These are phyloP conservation scores for Coniochaeta hoffmannii DNA, from an alignment of 2,329 filamentous ascomycete genomes.

Conservation along the genomic window DNA sequence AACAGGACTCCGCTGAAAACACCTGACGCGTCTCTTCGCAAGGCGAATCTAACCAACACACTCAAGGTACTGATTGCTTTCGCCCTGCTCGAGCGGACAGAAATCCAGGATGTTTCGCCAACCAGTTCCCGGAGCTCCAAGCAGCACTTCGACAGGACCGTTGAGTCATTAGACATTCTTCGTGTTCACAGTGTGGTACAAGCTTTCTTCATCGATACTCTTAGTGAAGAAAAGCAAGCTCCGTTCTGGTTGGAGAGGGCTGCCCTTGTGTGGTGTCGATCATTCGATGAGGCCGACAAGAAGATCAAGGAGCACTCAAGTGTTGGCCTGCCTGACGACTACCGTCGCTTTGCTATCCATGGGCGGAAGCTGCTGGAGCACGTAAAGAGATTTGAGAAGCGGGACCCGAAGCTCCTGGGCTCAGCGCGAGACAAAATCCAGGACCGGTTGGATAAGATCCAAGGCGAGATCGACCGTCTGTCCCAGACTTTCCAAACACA, in stretches of 20 bases:
- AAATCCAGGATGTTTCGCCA: slow-evolving; percentile 32
- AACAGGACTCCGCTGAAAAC: slow-evolving; percentile 38
- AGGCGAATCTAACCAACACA: slow-evolving; percentile 35
- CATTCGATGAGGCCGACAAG: slow-evolving; percentile 37
- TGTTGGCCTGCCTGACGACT: slow-evolving; percentile 43
- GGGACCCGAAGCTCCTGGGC: slow-evolving; percentile 18
- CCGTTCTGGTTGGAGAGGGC: slow-evolving; percentile 42
- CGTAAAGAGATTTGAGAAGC: slow-evolving; percentile 29
- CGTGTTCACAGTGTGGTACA: slow-evolving; percentile 45
- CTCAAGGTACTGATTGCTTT: slow-evolving; percentile 43
- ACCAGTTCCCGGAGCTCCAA: slow-evolving; percentile 32
- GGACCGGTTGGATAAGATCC: slow-evolving; percentile 27
- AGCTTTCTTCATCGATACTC: slow-evolving; percentile 40
- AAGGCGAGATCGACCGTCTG: slow-evolving; percentile 33
- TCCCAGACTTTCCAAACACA: slow-evolving; percentile 30
- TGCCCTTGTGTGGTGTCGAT: slow-evolving; percentile 38
- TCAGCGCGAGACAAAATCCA: slow-evolving; percentile 26
- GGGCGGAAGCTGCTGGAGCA: slow-evolving; percentile 38
- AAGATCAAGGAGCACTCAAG: slow-evolving; percentile 32
- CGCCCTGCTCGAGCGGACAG: slow-evolving; percentile 43
- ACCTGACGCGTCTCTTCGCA: slow-evolving; percentile 26
- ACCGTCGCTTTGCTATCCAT: slow-evolving; percentile 43
- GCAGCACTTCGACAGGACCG: slow-evolving; percentile 29
- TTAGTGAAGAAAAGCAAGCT: slow-evolving; percentile 32
- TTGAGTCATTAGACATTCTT: slow-evolving; percentile 41